Base-by-base conservation (phyloP, 805 yeast genomes). In the Sporopachydermia lactativora region DNA sequence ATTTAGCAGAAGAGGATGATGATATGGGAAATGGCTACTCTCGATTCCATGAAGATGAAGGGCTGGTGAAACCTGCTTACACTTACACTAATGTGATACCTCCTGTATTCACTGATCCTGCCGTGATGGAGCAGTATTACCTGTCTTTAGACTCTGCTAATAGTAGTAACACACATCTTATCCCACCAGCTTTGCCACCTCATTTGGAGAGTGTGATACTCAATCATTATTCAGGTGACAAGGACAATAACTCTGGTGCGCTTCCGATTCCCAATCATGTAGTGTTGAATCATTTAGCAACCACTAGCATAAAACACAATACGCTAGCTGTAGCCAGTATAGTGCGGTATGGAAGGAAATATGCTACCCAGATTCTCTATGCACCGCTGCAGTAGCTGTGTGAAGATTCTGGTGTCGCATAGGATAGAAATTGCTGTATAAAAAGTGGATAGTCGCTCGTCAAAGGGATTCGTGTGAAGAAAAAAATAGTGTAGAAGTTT, bases 271-370 rank as follows among this genome's bases (percentile, higher is more conserved):
- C 94, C 6, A 78, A 81, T 55, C 94, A 83, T 55, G 70, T 94
- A 59, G 80, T 89, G 65, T 75, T 83, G 58, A 88, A 88, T 55
- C 97, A 88, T 59, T 65, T 88, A 59, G 95, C 96, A n/a, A 88
- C 96, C 4, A 85, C 96, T 6, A 79, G 92, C 47, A 88, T 88
- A 52, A 85, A 88, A 54, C 95, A 88, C 54, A 86, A 85, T 57
- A 89, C 95, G 0, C 66, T 88, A 43, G 94, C 96, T 4, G 96
- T 88, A 38, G 96, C 96, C 2, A 76, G 86, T 35, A 84, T 88
- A 15, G 88, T 84, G 28, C 70, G 96, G 55, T 88, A 88, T 62
- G 78, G 81, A 57, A 70, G 88, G 45, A 88, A 88, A 61, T 88
- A 86, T 57, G 92, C 80, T 16, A 88, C 96, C 1, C 96, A 88